Conservation (phyloP, 108 stramenopile species). For the Cyclotella baltica region DNA sequence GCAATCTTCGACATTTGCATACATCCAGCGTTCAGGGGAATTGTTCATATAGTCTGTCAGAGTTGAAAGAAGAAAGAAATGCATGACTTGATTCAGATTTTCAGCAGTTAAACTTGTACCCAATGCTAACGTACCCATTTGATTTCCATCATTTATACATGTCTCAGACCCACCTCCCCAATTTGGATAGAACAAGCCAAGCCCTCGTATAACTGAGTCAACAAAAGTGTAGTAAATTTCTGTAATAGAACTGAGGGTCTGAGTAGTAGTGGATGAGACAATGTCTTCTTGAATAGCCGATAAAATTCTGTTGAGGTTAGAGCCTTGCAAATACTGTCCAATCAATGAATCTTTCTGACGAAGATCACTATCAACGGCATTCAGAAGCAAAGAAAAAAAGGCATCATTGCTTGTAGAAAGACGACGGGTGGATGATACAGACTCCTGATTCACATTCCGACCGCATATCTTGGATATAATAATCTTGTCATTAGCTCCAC, state of each 20-base stretch:
- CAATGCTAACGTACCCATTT: not conserved
- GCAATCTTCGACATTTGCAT: not conserved
- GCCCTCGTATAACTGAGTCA: conserved; percentile 10
- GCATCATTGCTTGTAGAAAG: not conserved
- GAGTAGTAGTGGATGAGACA: not conserved
- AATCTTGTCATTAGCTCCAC: conserved; percentile 1
- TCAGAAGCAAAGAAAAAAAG: conserved; percentile 5
- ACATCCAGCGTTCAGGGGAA: conserved; percentile 7
- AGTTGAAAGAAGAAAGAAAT: not conserved
- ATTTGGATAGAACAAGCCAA: conserved; percentile 12
- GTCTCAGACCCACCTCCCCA: conserved; percentile 16
- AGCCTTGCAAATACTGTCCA: conserved; percentile 12
- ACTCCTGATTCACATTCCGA: not conserved
- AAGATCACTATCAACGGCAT: conserved; percentile 16
- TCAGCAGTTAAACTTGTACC: not conserved
- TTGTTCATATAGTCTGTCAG: conserved; percentile 13
- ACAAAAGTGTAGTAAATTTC: conserved; percentile 9
- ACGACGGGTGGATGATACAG: not conserved
- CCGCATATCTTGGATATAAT: conserved; percentile 15
- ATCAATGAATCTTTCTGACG: not conserved
- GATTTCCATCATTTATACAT: conserved; percentile 16
- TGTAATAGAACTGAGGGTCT: conserved; percentile 4
- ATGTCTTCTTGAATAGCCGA: not conserved
- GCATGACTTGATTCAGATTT: not conserved
- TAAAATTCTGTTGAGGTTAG: not conserved